These are phyloP conservation scores for Lizonia empirigonia DNA, from an alignment of 2,329 filamentous ascomycete species.

Conservation along the genomic window DNA sequence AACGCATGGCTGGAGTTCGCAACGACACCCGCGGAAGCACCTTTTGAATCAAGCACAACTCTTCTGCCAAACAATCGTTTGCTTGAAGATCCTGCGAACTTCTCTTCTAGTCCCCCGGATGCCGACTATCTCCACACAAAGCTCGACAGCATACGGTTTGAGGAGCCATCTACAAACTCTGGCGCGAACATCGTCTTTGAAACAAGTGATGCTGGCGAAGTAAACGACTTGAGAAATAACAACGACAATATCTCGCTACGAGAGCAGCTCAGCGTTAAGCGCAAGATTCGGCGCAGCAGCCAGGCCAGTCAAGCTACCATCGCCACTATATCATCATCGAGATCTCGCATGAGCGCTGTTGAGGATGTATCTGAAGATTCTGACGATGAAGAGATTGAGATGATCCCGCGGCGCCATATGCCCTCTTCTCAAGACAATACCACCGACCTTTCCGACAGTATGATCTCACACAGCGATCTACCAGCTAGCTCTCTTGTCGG, in stretches of 20 bases:
- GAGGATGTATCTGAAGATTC: constrained; percentile 44
- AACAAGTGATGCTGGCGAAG: constrained; percentile 28
- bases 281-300: constrained; percentile 35
- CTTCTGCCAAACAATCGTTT: constrained; percentile 29
- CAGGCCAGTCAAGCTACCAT: constrained; percentile 47
- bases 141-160: constrained; percentile 26
- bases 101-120: constrained; percentile 19
- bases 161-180: constrained; percentile 23
- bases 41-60: constrained; percentile 8
- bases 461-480: constrained; percentile 47
- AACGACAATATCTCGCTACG: constrained; percentile 15
- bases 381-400: constrained; percentile 57
- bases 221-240: neutral
- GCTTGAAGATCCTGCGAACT: constrained; percentile 28
- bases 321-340: constrained; percentile 48
- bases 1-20: constrained; percentile 66
- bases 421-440: constrained; percentile 26
- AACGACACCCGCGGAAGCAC: constrained; percentile 19
- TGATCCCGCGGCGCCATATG: constrained; percentile 47
- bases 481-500: constrained; percentile 30
- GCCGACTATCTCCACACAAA: constrained; percentile 18
- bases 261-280: constrained; percentile 42
- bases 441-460: constrained; percentile 36
- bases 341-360: constrained; percentile 50
- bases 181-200: constrained; percentile 40